A percentile compares a stretch with the other conserved stretches of the same genome.
These are phyloP conservation scores for Prillingera fragicola DNA, from an alignment of 1,284 basidiomycete species.

Conservation along the genomic window DNA sequence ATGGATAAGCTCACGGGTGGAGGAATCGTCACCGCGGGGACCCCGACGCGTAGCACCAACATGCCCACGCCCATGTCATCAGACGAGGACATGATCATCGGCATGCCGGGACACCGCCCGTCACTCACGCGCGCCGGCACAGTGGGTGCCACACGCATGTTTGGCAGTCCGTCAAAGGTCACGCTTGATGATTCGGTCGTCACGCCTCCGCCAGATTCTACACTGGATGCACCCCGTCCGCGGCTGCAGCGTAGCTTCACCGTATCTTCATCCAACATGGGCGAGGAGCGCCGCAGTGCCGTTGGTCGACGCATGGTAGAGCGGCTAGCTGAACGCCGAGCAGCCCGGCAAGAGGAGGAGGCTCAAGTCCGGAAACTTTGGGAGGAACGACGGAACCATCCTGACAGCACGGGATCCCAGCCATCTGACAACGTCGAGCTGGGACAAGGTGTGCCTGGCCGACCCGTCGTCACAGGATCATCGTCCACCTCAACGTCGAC, in stretches of 20 bases:
- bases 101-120: constrained; percentile 13
- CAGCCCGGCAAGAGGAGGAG: constrained; percentile 37
- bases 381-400: constrained; percentile 39
- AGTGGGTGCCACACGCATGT: constrained; percentile 28
- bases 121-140: constrained; percentile 34
- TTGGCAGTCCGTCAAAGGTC: constrained; percentile 12
- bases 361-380: constrained; percentile 34
- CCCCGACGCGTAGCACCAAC: constrained; percentile 10
- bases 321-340: constrained; percentile 38
- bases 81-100: constrained; percentile 20
- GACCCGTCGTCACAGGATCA: too few species aligned
- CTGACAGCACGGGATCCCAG: too few species aligned
- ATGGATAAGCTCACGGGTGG: constrained; percentile 47
- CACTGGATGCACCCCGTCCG: constrained; percentile 29
- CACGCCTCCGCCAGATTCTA: constrained; percentile 5
- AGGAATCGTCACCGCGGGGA: constrained; percentile 14
- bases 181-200: constrained; percentile 4
- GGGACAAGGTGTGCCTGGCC: too few species aligned
- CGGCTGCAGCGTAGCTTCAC: constrained; percentile 45
- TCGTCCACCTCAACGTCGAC: too few species aligned
- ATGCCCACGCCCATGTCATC: constrained; percentile 9
- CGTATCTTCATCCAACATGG: constrained; percentile 43
- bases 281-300: constrained; percentile 46
- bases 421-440: too few species aligned
- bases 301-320: constrained; percentile 48